Percentiles rank a stretch among this genome's conserved stretches.
Evolutionary conservation across 225 moss, liverwort and hornwort species (phyloP).

Genomic region (Anthoceros angustus): DNA sequence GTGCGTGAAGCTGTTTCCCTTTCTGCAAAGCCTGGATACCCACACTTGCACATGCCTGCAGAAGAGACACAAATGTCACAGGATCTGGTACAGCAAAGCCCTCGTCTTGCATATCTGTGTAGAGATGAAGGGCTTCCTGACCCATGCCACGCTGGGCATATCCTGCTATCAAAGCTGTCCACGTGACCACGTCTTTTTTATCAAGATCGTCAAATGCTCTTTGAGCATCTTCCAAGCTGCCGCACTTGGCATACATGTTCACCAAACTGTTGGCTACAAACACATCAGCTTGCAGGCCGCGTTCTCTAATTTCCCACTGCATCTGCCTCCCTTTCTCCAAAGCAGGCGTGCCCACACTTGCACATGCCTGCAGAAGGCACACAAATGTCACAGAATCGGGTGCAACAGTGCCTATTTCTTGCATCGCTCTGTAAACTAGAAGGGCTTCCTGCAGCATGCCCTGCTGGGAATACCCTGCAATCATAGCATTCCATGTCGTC

Average conservation of each 20-base stretch:
- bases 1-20: neutral
- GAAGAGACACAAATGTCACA: neutral
- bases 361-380: neutral
- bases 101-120: neutral
- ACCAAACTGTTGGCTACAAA: neutral
- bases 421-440: too few relatives aligned
- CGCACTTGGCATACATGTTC: too few relatives aligned
- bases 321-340: neutral
- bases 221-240: too few relatives aligned
- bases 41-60: neutral
- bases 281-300: neutral
- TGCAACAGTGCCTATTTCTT: too few relatives aligned
- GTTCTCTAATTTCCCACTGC: neutral
- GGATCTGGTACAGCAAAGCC: neutral
- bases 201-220: too few relatives aligned
- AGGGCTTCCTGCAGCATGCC: neutral
- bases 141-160: too few relatives aligned
- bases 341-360: neutral
- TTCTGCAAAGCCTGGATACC: neutral
- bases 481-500: too few relatives aligned
- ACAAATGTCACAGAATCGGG: neutral
- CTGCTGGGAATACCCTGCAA: too few relatives aligned
- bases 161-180: too few relatives aligned
- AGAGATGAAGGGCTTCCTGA: too few relatives aligned
- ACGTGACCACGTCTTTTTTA: too few relatives aligned